Base-by-base conservation (phyloP, 441 rosid genomes). In the Pelargonium myrrhifolium region DNA sequence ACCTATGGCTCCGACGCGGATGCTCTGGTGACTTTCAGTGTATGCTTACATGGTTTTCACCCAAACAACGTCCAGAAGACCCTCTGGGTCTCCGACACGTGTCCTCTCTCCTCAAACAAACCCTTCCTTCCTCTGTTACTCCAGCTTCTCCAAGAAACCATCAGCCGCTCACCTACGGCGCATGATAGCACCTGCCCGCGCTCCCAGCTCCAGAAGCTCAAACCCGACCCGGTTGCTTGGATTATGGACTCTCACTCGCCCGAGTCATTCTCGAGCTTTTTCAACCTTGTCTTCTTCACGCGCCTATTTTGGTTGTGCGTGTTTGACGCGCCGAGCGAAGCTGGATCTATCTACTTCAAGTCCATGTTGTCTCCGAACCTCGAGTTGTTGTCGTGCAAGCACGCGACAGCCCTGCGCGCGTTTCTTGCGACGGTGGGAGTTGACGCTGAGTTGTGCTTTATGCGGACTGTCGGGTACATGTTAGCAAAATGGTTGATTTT, bases 191-290 rank as follows among this genome's bases (percentile, higher is more conserved):
- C 84, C 0, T 84, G 95, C 76, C 87, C 90, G 0, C 88, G 84
- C 15, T 78, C 92, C 0, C 84, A 82, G 77, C 82, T 80, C 49
- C 88, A 80, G 3, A 81, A 78, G 45, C 76, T 92, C 68, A 84
- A 82, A 71, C 83, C 93, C 40, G 92, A 85, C n/a, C 90, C 93
- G 2, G 70, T 89, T 49, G 68, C 81, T 20, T 89, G 98, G 98
- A 80, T 92, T 67, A 81, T 92, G 87, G 90, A 86, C 62, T 81
- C 93, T 62, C 95, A 92, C 81, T 79, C 96, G 1, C 83, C 86
- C 0, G 95, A 89, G 49, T 85, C 95, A 0, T 82, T 92, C 62
- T 89, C 98, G 3, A 78, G 79, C 26, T 86, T 89, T 77, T 92
- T 92, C 69, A 80, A 80, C 68, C 65, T 89, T 21, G 78, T 89